These are phyloP conservation scores for Plasmodium inui DNA, from an alignment of 169 alveolate genomes.

Conservation along the genomic window DNA sequence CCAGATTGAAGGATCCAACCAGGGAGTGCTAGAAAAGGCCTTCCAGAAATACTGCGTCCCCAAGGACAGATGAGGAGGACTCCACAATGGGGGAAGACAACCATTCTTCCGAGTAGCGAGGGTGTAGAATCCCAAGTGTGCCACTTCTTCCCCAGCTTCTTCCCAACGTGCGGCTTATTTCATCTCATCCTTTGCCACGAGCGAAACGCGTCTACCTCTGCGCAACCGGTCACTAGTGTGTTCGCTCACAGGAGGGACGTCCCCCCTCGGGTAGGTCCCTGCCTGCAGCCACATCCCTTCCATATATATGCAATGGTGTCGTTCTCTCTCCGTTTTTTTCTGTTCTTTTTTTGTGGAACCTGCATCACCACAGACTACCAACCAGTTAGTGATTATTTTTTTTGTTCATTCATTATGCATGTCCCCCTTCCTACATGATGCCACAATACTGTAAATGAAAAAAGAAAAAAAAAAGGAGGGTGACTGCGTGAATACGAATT, in stretches of 20 bases:
- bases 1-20: slow-evolving; percentile 8
- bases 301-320: neutral
- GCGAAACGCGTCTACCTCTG: neutral
- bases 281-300: neutral
- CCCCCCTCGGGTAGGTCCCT: neutral
- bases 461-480: neutral
- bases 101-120: neutral
- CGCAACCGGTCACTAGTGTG: neutral
- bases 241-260: neutral
- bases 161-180: neutral
- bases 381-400: neutral
- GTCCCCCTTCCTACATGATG: neutral
- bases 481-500: neutral
- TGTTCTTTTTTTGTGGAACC: neutral
- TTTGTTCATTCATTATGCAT: neutral
- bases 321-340: neutral
- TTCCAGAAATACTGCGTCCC: neutral
- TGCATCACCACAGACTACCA: neutral
- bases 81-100: neutral
- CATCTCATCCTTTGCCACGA: neutral
- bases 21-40: neutral
- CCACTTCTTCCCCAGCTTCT: neutral
- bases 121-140: neutral
- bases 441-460: neutral
- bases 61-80: neutral